phyloP scores from a whole-genome alignment of 83 land plant genomes.

The Thuja plicata region DNA sequence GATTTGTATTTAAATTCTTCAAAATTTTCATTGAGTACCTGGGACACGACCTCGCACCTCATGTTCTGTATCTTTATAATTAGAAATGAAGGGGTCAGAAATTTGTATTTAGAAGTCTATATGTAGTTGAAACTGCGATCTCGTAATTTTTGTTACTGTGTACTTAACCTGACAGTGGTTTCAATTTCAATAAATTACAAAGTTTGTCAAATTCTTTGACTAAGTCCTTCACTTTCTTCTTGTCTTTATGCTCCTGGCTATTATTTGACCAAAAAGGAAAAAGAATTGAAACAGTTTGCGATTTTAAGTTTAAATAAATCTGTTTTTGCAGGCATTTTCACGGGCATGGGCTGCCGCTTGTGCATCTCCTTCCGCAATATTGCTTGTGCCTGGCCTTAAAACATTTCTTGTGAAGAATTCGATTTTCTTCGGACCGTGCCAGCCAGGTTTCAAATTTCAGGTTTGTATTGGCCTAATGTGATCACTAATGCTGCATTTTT shows the following conservation, averaged over 20 bases:
- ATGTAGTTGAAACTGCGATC: too few relatives aligned
- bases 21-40: background rate
- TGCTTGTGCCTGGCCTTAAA: constrained; percentile 30
- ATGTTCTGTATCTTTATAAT: too few relatives aligned
- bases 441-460: background rate
- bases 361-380: constrained; percentile 8
- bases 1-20: too few relatives aligned
- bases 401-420: constrained; percentile 24
- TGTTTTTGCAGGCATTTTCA: constrained; percentile 20
- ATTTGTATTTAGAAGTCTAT: background rate
- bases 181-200: too few relatives aligned
- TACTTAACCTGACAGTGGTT: too few relatives aligned
- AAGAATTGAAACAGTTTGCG: background rate
- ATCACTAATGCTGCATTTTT: background rate
- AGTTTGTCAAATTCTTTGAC: background rate
- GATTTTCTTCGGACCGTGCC: constrained; percentile 38
- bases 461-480: background rate
- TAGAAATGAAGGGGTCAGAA: too few relatives aligned
- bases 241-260: background rate
- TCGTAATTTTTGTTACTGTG: too few relatives aligned
- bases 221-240: background rate
- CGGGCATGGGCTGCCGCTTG: constrained; percentile 49
- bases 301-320: background rate
- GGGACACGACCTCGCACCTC: background rate
- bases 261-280: background rate